phyloP scores from a whole-genome alignment of 2,329 filamentous ascomycete species.

The Fusarium sp. region DNA sequence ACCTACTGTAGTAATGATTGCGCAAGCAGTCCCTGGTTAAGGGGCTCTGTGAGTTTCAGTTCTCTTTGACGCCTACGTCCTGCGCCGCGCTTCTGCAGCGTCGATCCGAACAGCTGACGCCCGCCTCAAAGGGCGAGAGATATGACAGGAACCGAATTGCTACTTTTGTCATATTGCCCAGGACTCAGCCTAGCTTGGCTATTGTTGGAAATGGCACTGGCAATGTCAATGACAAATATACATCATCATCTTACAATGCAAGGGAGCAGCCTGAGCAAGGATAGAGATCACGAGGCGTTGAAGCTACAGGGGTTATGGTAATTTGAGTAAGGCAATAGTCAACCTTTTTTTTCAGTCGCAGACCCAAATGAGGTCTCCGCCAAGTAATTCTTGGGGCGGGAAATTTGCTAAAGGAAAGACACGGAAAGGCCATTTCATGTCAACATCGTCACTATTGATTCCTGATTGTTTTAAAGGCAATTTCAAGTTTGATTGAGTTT shows the following conservation, averaged over 20 bases:
- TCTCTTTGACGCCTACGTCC: constrained; percentile 21
- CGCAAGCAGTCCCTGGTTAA: constrained; percentile 19
- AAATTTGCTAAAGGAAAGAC: constrained; percentile 15
- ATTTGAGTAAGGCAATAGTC: constrained; percentile 35
- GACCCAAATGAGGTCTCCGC: constrained; percentile 11
- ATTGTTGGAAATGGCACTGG: constrained; percentile 8
- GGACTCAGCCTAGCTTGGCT: constrained; percentile 2
- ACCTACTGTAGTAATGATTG: constrained; percentile 1
- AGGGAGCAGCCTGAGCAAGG: constrained; percentile 42
- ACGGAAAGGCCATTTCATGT: constrained; percentile 6
- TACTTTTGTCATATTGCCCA: constrained; percentile 7
- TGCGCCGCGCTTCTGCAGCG: constrained; percentile 30
- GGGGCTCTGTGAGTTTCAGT: constrained; percentile 38
- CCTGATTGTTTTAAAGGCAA: constrained; percentile 22
- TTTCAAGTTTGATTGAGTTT: constrained; percentile 38
- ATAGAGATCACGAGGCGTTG: constrained; percentile 48
- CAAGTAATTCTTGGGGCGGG: constrained; percentile 13
- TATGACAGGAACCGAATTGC: constrained; percentile 20
- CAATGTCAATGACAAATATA: constrained; percentile 18
- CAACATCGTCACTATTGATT: constrained; percentile 3
- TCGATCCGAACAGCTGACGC: constrained; percentile 36
- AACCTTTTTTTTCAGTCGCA: neutral
- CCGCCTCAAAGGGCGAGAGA: constrained; percentile 18
- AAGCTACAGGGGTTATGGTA: constrained; percentile 38
- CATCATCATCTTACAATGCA: constrained; percentile 24